Base-by-base conservation (phyloP, 768 basidiomycete species). In the Pulveroboletus sp. region DNA sequence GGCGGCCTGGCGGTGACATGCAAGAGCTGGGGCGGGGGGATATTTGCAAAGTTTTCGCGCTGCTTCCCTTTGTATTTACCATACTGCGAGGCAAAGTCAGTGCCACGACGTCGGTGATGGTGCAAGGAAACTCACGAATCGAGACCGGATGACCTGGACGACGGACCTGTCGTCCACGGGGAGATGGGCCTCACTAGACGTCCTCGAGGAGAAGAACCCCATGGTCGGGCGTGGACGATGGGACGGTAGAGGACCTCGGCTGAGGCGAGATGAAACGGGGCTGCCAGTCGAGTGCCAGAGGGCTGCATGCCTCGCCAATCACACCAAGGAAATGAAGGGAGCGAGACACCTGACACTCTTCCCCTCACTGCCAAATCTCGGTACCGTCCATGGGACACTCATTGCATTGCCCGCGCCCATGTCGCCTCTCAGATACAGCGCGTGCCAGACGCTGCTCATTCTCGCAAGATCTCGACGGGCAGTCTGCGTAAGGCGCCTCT, bases 21-120 rank as follows among this genome's bases (percentile, higher is more conserved):
- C 21, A 63, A 57, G 40, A 73, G 57, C 33, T 67, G 64, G 9
- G 76, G 70, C 0, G 64, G 51, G 37, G 54, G 60, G 54, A 63
- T 68, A 65, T 54, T 63, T 54, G 52, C 59, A 51, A 52, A 65
- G 59, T 57, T 67, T 64, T 77, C 77, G 37, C 77, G 75, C 56
- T 76, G 76, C 69, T 80, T 82, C 43, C 79, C 79, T 58, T 80
- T 82, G 62, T 71, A 66, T 61, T 76, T 81, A 46, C 80, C 78
- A 55, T 80, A 80, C 80, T 82, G 54, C 46, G 28, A 30, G 37
- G 43, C 26, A 33, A 32, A 28, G 54, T 63, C 21, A 59, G 50
- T 47, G 43, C 40, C 39, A 27, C 15, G 39, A 50, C n/a, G 49
- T 37, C 21, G 35, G 53, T 47, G 59, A 59, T 21, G 21, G 57